These are phyloP conservation scores for Blastobotrys buckinghamii DNA, from an alignment of 1,139 yeast genomes.

Conservation along the genomic window DNA sequence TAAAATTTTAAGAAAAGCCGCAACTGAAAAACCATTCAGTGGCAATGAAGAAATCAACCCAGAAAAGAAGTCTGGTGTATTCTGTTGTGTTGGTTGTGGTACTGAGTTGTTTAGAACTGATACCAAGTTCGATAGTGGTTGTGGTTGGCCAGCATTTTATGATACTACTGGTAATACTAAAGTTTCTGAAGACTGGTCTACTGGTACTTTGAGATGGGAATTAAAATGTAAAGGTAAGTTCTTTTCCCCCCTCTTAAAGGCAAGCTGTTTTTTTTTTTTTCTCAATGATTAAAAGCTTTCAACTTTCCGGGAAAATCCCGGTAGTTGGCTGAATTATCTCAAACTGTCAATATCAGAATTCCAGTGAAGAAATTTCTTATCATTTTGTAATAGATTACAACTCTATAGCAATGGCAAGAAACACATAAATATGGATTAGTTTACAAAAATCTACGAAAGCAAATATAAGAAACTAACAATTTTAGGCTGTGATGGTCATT, in stretches of 20 bases:
- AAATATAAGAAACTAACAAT: too few species aligned
- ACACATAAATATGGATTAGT: too few species aligned
- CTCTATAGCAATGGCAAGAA: too few species aligned
- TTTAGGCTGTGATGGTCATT: constrained; percentile 94
- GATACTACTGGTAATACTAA: constrained; percentile 74
- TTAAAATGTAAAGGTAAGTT: constrained; percentile 77
- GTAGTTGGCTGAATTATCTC: too few species aligned
- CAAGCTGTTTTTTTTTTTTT: too few species aligned
- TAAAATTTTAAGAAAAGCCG: constrained; percentile 67
- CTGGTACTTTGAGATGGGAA: constrained; percentile 79
- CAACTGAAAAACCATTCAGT: constrained; percentile 78
- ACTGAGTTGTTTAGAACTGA: constrained; percentile 71
- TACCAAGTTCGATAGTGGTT: constrained; percentile 81
- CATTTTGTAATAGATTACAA: too few species aligned
- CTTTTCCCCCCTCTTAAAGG: too few species aligned
- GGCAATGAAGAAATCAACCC: constrained; percentile 43
- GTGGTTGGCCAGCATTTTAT: constrained; percentile 98
- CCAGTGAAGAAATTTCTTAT: too few species aligned
- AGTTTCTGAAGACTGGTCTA: constrained; percentile 51
- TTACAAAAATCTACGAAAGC: too few species aligned
- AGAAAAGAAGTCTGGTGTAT: constrained; percentile 46
- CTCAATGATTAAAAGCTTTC: too few species aligned
- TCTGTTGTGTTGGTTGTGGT: constrained; percentile 80
- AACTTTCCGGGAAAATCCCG: too few species aligned
- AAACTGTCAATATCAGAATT: too few species aligned